phyloP scores from a whole-genome alignment of 2,329 filamentous ascomycete species.

The Aurifilum marmelostoma region DNA sequence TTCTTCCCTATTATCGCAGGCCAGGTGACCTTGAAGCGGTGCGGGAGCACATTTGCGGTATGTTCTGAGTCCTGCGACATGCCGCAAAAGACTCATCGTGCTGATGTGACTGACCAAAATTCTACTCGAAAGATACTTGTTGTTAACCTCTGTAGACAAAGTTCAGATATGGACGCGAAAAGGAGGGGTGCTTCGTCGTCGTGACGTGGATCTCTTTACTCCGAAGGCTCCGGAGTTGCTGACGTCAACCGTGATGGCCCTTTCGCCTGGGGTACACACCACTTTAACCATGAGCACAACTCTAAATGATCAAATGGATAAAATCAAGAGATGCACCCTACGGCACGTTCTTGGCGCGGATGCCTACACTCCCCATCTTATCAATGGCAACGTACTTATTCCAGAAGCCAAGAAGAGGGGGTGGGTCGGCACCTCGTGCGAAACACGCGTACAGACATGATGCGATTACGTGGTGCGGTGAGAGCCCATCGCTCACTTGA shows the following conservation, averaged over 20 bases:
- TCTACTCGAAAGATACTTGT: background rate
- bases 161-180: background rate
- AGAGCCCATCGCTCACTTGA: conserved; percentile 3
- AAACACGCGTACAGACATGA: conserved; percentile 14
- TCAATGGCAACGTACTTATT: background rate
- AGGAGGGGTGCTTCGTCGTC: background rate
- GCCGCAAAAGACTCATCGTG: conserved; percentile 4
- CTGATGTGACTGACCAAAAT: background rate
- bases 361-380: background rate
- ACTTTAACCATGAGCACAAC: conserved; percentile 11
- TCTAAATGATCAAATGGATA: background rate
- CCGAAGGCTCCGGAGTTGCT: conserved; percentile 8
- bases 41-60: background rate
- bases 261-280: background rate
- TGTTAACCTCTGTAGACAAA: background rate
- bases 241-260: background rate
- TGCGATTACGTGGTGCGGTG: conserved; percentile 18
- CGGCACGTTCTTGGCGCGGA: background rate
- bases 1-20: conserved; percentile 22
- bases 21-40: conserved; percentile 22
- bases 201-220: background rate
- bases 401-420: background rate
- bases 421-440: background rate
- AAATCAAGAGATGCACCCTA: too few relatives aligned
- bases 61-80: background rate